These are phyloP conservation scores for Aureobasidium sp. DNA, from an alignment of 2,329 filamentous ascomycete genomes.

Conservation along the genomic window DNA sequence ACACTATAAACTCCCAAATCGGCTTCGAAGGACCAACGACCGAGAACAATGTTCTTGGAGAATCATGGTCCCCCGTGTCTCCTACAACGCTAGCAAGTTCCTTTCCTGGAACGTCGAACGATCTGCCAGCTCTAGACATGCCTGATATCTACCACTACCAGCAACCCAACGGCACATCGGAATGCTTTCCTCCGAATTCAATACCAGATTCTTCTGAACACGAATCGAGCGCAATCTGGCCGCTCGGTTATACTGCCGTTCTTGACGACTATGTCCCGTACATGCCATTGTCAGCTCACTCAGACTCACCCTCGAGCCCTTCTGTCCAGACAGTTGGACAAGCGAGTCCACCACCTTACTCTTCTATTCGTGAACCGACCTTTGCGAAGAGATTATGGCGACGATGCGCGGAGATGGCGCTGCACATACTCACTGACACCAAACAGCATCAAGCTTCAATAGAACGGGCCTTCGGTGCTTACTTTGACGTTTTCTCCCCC, in stretches of 20 bases:
- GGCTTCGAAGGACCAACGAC: no score
- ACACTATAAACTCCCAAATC: not conserved
- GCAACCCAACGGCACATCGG: not conserved
- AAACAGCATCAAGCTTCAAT: not conserved
- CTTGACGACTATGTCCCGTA: not conserved
- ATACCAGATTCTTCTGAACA: not conserved
- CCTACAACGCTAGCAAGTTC: not conserved
- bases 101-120: not conserved
- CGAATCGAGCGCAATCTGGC: not conserved
- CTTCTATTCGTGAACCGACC: not conserved
- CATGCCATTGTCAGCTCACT: not conserved
- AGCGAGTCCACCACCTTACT: not conserved
- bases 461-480: not conserved
- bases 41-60: not conserved
- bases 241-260: not conserved
- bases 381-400: slow-evolving; percentile 7
- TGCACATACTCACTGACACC: not conserved
- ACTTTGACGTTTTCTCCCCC: not conserved
- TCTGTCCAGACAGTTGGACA: not conserved
- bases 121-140: not conserved
- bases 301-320: not conserved
- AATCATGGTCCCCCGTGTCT: not conserved
- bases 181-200: not conserved
- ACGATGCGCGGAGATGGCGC: slow-evolving; percentile 1
- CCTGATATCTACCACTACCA: not conserved